Evolutionary conservation across 2,329 filamentous ascomycete genomes (phyloP).

Genomic region (Pezizomycotina sp.): DNA sequence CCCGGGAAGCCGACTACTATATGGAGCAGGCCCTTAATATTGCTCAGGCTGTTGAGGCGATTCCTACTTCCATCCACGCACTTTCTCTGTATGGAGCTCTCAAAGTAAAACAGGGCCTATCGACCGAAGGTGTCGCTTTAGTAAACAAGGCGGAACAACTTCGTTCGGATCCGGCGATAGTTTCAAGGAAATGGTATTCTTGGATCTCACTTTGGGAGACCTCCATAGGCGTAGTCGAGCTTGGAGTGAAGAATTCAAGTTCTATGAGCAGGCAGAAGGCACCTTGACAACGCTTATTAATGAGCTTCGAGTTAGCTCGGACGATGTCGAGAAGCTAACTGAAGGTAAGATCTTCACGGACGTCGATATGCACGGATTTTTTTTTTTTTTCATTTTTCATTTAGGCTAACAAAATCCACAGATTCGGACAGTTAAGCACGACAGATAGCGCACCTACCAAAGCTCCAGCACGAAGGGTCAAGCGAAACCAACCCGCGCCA

Average conservation of each 20-base stretch:
- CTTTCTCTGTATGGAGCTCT: constrained; percentile 34
- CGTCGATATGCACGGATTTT: too few species aligned
- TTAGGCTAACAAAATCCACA: too few species aligned
- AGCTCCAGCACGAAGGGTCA: too few species aligned
- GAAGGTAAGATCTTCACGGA: too few species aligned
- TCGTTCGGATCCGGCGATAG: too few species aligned
- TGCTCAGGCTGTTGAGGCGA: constrained; percentile 49
- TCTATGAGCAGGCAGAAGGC: constrained; percentile 35
- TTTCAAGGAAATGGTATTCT: constrained; percentile 38
- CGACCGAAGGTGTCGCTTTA: constrained; percentile 39
- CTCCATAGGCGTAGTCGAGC: constrained; percentile 37
- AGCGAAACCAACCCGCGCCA: too few species aligned
- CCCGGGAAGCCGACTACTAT: constrained; percentile 76
- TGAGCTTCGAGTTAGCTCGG: constrained; percentile 25
- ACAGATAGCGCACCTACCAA: too few species aligned
- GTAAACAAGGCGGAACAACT: constrained; percentile 41
- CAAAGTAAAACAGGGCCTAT: constrained; percentile 35
- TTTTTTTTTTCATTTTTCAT: too few species aligned
- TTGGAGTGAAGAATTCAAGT: constrained; percentile 34
- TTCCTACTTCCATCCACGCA: constrained; percentile 36
- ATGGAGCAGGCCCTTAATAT: constrained; percentile 69
- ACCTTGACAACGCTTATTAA: constrained; percentile 32
- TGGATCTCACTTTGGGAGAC: constrained; percentile 39
- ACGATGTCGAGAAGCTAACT: constrained; percentile 22
- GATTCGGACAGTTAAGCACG: too few species aligned